Evolutionary conservation across 1,284 basidiomycete species (phyloP), one percentile per base, ranked within the genome.

Genomic region (Dichomitus squalens): DNA sequence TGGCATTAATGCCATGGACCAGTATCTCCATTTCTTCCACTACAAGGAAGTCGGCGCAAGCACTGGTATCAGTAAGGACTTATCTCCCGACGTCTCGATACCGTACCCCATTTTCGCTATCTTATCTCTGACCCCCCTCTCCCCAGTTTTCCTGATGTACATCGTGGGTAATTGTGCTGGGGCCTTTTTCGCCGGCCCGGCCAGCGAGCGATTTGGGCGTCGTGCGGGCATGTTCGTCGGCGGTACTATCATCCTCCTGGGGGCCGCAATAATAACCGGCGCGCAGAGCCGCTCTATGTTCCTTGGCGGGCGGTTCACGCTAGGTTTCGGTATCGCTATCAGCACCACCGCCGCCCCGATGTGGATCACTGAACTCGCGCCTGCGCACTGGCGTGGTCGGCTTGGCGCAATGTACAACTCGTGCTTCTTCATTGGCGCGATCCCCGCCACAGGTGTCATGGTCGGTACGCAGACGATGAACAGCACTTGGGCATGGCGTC

Each of bases 281-380:
- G 41, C 56, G 27, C 56, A 57, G 40, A 57, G 49, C 47, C 50
- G 44, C 25, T 31, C 33, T 5, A 57, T 57, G 56, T 60, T 60
- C 48, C 43, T 60, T 20, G 58, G 54, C 9, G 58, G 58, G 0
- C 58, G 58, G 16, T 60, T 60, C 41, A 31, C 41, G 12, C 55
- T 60, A 20, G 58, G 58, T 7, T 60, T 60, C 51, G 58, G 58
- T 20, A 53, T 60, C 23, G 55, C 54, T 4, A 60, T 60, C 27
- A 43, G 46, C 16, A 60, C 58, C 16, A 56, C 54, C 41, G 58
- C 58, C 39, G 58, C 58, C 3, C 58, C 58, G 33, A 56, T 41
- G 21, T 56, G 51, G 47, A 48, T 60, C 29, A 56, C 55, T 2
- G 58, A 60, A 35, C 41, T 60, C 20, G 53, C 58, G 21, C 58